Evolutionary conservation across 1,139 yeast species (phyloP).

Genomic region (Hansenula sp.): DNA sequence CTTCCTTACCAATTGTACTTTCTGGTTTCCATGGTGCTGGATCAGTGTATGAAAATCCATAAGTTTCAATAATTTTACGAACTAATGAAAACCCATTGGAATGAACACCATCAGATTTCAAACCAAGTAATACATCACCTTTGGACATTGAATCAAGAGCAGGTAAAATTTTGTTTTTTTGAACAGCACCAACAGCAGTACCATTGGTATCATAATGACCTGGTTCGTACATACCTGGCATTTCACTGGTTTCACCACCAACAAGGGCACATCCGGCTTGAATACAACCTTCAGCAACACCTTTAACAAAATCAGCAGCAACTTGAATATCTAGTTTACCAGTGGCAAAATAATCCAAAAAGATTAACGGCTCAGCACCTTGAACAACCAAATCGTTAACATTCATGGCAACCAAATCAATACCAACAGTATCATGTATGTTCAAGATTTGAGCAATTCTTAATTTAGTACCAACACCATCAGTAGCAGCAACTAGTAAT

Average conservation of each 20-base stretch:
- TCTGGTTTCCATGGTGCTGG: constrained; percentile 83
- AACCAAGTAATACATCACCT: constrained; percentile 83
- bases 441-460: constrained; percentile 88
- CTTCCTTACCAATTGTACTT: constrained; percentile 78
- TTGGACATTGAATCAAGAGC: constrained; percentile 56
- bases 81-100: constrained; percentile 96
- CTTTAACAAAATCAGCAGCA: constrained; percentile 87
- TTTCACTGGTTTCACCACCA: constrained; percentile 98
- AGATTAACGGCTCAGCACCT: constrained; percentile 97
- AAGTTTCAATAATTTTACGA: constrained; percentile 85
- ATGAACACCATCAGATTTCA: constrained; percentile 90
- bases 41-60: constrained; percentile 64
- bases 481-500: constrained; percentile 93
- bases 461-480: constrained; percentile 98
- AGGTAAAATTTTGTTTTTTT: constrained; percentile 72
- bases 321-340: constrained; percentile 82
- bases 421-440: constrained; percentile 94
- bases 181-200: constrained; percentile 99
- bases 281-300: constrained; percentile 96
- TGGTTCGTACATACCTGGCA: constrained; percentile 97
- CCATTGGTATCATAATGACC: constrained; percentile 98
- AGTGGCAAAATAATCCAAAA: constrained; percentile 94
- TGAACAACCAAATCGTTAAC: constrained; percentile 97
- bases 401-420: constrained; percentile 98
- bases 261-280: constrained; percentile 96